Conservation (phyloP, 1,284 basidiomycete genomes). For the Cryptococcus sp. region DNA sequence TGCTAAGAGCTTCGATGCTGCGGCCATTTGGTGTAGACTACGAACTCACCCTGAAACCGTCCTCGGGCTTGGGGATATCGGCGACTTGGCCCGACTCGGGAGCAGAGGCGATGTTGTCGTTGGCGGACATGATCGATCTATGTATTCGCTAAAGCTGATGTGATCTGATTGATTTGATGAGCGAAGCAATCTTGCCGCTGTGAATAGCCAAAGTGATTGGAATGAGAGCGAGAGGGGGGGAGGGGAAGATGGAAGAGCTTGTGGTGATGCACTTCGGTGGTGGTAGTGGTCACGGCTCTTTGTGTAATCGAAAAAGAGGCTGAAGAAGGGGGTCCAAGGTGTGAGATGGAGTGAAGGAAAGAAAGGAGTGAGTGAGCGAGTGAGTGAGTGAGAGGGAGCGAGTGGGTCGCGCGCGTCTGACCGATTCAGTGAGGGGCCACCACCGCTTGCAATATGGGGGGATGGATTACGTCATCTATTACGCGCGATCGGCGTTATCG, state of each 20-base stretch:
- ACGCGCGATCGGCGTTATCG: no score
- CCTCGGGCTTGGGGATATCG: slow-evolving; percentile 15
- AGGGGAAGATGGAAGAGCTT: slow-evolving; percentile 5
- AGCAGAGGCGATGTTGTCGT: slow-evolving; percentile 3
- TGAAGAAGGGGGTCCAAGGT: slow-evolving; percentile 18
- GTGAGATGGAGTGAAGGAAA: slow-evolving; percentile 9
- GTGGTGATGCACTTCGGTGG: slow-evolving; percentile 1
- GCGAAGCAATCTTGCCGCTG: not conserved
- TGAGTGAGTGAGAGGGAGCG: not conserved
- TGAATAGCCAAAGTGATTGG: not conserved
- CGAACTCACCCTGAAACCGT: slow-evolving; percentile 19
- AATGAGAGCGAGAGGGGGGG: not conserved
- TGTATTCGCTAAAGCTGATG: slow-evolving; percentile 8
- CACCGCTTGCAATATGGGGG: no score
- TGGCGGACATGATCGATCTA: slow-evolving; percentile 16
- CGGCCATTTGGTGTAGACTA: not conserved
- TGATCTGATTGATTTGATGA: slow-evolving; percentile 4
- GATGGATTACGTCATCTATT: no score
- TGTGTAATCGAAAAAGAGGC: slow-evolving; percentile 24
- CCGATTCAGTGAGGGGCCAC: no score
- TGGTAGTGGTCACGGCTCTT: slow-evolving; percentile 17
- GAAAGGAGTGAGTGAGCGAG: not conserved
- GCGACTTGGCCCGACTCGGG: slow-evolving; percentile 12
- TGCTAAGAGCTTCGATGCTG: not conserved
- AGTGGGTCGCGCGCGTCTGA: not conserved